Evolutionary conservation across 495 filamentous ascomycete species (phyloP).

Genomic region (Thozetella sp.): DNA sequence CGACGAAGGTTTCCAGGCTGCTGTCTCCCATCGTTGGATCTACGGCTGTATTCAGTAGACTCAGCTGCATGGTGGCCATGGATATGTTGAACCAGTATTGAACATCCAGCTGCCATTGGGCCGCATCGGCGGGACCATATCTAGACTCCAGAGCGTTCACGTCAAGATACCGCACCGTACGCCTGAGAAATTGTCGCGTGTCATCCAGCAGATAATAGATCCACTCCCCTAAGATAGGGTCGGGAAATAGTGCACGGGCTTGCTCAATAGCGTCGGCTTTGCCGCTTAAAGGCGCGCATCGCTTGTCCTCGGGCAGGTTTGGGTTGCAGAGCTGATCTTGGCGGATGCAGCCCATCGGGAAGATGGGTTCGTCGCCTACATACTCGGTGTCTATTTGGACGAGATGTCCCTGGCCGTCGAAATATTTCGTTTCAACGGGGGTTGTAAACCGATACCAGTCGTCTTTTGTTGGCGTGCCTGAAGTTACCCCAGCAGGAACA

Average conservation of each 20-base stretch:
- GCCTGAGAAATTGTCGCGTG: neutral
- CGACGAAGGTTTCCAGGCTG: neutral
- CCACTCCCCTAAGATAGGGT: neutral
- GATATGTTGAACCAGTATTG: neutral
- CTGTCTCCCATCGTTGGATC: neutral
- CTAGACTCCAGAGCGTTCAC: neutral
- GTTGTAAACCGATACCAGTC: slow-evolving; percentile 8
- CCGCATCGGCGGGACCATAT: neutral
- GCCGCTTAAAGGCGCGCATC: neutral
- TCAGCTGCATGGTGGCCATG: neutral
- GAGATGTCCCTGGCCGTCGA: neutral
- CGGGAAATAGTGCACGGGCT: neutral
- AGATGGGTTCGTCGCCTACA: slow-evolving; percentile 6
- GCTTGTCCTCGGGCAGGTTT: neutral
- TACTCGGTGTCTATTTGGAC: neutral
- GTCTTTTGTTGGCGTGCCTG: slow-evolving; percentile 2
- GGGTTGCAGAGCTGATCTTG: slow-evolving; percentile 8
- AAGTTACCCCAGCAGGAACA: neutral
- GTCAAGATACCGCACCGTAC: neutral
- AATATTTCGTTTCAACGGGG: neutral
- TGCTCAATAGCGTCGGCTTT: neutral
- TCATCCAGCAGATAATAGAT: neutral
- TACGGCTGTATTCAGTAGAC: neutral
- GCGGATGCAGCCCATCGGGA: slow-evolving; percentile 6
- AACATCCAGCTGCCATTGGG: neutral